A percentile compares a stretch with the other conserved stretches of the same genome.
Evolutionary conservation across 768 basidiomycete species (phyloP).

Genomic region (Russula ochroleuca): DNA sequence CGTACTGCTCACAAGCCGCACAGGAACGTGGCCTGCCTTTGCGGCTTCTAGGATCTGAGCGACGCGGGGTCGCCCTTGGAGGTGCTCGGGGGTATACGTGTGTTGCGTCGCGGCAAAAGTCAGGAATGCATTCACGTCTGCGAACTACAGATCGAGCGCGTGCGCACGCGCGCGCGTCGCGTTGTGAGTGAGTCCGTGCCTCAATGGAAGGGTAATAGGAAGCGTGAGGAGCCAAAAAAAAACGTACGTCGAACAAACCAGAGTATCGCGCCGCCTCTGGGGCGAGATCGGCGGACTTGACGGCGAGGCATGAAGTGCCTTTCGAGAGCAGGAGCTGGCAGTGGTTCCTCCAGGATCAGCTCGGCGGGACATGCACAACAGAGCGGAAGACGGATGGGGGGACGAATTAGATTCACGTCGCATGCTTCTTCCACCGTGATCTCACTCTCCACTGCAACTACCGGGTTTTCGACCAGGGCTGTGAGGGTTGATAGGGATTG

Average conservation of each 20-base stretch:
- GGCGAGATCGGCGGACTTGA: conserved; percentile 39
- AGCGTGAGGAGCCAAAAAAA: neutral
- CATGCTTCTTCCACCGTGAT: conserved; percentile 79
- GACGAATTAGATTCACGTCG: conserved; percentile 46
- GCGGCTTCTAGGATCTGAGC: conserved; percentile 72
- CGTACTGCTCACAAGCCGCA: conserved; percentile 74
- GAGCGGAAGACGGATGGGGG: neutral
- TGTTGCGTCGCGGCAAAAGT: conserved; percentile 78
- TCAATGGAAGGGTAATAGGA: neutral
- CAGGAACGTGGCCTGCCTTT: conserved; percentile 66
- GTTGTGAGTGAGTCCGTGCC: neutral
- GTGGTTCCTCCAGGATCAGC: conserved; percentile 13
- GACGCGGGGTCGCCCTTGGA: conserved; percentile 54
- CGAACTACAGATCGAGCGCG: conserved; percentile 46
- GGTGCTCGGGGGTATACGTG: conserved; percentile 56
- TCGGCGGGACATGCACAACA: neutral
- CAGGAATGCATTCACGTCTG: conserved; percentile 85
- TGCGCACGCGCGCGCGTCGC: neutral
- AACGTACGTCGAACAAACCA: conserved; percentile 73
- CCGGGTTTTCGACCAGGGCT: conserved; percentile 69
- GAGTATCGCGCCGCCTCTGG: conserved; percentile 32
- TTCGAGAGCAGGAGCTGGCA: conserved; percentile 57
- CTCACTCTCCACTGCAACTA: conserved; percentile 64
- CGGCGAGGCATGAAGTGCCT: conserved; percentile 59
- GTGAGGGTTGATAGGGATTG: too few relatives aligned